Evolutionary conservation across 257 asterid genomes (phyloP).

Genomic region (Ilex asprella): DNA sequence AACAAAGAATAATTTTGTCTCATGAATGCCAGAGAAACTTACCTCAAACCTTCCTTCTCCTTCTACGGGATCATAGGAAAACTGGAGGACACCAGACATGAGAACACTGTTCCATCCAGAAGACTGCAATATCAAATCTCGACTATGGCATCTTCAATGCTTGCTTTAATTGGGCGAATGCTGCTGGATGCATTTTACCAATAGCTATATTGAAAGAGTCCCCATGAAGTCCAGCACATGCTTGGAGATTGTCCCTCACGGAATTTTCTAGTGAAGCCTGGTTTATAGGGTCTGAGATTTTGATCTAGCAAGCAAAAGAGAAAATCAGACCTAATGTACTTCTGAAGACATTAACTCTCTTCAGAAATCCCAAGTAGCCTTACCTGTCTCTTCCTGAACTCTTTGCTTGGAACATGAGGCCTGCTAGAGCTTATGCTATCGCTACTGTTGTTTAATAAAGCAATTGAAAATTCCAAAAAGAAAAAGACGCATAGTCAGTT

Average conservation of each 20-base stretch:
- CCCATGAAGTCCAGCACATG: constrained; percentile 85
- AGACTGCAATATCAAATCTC: constrained; percentile 8
- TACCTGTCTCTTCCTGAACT: constrained; percentile 94
- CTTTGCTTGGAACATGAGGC: constrained; percentile 78
- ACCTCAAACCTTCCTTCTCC: background rate
- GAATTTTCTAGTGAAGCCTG: constrained; percentile 72
- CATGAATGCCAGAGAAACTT: background rate
- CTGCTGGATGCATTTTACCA: constrained; percentile 80
- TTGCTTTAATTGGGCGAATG: constrained; percentile 66
- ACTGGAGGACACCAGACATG: constrained; percentile 19
- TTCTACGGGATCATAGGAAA: constrained; percentile 15
- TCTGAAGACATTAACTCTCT: background rate
- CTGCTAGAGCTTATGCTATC: constrained; percentile 58
- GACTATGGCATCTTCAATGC: constrained; percentile 78
- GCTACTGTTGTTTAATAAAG: constrained; percentile 35
- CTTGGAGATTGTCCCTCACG: constrained; percentile 81
- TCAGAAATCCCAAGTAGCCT: constrained; percentile 10
- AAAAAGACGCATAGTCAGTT: constrained; percentile 10
- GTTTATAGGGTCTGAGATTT: constrained; percentile 78
- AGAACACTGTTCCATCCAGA: constrained; percentile 15
- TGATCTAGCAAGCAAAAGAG: constrained; percentile 43
- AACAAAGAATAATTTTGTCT: too few relatives aligned
- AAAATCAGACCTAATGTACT: constrained; percentile 6
- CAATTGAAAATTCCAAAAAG: constrained; percentile 15
- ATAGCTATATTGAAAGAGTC: constrained; percentile 73